Conservation (phyloP, 805 yeast species). For the Monosporozyma aerobia region DNA sequence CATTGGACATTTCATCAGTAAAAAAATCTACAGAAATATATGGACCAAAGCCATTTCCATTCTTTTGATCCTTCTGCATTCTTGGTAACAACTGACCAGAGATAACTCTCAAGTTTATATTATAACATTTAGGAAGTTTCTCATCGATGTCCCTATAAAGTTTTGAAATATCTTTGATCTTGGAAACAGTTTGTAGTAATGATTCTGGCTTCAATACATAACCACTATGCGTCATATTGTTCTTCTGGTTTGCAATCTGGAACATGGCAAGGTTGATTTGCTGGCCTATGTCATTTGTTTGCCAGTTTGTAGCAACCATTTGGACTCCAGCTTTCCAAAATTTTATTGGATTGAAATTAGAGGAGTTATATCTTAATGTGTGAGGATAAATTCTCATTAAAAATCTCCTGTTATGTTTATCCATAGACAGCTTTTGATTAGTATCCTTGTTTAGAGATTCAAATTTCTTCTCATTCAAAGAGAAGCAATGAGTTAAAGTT, state of each 20-base stretch:
- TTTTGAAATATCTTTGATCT: slow-evolving; percentile 20
- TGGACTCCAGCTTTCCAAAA: slow-evolving; percentile 87
- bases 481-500: slow-evolving; percentile 70
- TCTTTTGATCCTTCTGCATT: slow-evolving; percentile 33
- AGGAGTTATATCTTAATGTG: slow-evolving; percentile 60
- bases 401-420: slow-evolving; percentile 67
- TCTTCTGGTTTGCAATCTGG: slow-evolving; percentile 38
- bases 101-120: slow-evolving; percentile 39
- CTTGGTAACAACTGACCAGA: slow-evolving; percentile 85
- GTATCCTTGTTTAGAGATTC: slow-evolving; percentile 56
- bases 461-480: slow-evolving; percentile 69
- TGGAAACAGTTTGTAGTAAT: slow-evolving; percentile 29
- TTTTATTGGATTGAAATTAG: slow-evolving; percentile 68
- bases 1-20: slow-evolving; percentile 7
- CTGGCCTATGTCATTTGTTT: slow-evolving; percentile 80
- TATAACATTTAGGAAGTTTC: slow-evolving; percentile 8
- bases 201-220: slow-evolving; percentile 66
- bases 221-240: slow-evolving; percentile 40
- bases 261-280: slow-evolving; percentile 82
- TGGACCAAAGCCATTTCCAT: slow-evolving; percentile 15
- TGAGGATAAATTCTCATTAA: slow-evolving; percentile 87
- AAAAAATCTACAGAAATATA: slow-evolving; percentile 19
- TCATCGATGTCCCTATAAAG: slow-evolving; percentile 12
- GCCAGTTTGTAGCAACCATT: slow-evolving; percentile 97
- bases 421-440: slow-evolving; percentile 43